Evolutionary conservation across 768 basidiomycete species (phyloP), one percentile per base, ranked within the genome.

Genomic region (Scleroderma bovista): DNA sequence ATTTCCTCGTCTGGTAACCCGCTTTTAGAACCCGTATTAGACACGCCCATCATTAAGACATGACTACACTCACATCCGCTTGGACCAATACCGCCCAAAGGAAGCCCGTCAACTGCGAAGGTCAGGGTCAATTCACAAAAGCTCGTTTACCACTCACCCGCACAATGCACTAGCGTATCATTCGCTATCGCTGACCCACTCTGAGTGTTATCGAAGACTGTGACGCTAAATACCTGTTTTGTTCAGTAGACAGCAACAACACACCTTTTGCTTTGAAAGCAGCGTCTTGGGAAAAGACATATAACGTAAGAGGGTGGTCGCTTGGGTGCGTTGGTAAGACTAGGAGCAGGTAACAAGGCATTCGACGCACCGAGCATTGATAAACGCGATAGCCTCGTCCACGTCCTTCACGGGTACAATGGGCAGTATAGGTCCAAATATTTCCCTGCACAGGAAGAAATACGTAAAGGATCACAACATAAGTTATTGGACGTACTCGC

Each of bases 341-440:
- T 29, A 9, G 26, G 9, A 29, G 39, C 20, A 37, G 7, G 26
- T 8, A 29, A 12, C 47, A 8, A 23, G 1, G 50, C 20, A 29
- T 5, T 1, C 2, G 36, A 31, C 12, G 36, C 39, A 16, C 67
- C 73, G 20, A 45, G 81, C 86, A 56, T 84, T 84, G 47, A 92
- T 75, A 49, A 81, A 82, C 11, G 77, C 74, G 51, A 92, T 81
- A 3, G 83, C 90, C 34, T 79, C 83, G 31, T 90, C 86, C 7
- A 88, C 47, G 48, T 76, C 62, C n/a, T 83, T 77, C 22, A 92
- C 81, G 0, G 83, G 77, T 1, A 93, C 69, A 36, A 94, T 73
- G 3, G 88, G 84, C 20, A 94, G 69, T 10, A 94, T 56, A 8
- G 92, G 91, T 0, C 90, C 92, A 57, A 94, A 93, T 38, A 93